Percentiles rank a stretch among this genome's conserved stretches.
Conservation (phyloP, 2,329 filamentous ascomycete species). For the Colletotrichum sp. region DNA sequence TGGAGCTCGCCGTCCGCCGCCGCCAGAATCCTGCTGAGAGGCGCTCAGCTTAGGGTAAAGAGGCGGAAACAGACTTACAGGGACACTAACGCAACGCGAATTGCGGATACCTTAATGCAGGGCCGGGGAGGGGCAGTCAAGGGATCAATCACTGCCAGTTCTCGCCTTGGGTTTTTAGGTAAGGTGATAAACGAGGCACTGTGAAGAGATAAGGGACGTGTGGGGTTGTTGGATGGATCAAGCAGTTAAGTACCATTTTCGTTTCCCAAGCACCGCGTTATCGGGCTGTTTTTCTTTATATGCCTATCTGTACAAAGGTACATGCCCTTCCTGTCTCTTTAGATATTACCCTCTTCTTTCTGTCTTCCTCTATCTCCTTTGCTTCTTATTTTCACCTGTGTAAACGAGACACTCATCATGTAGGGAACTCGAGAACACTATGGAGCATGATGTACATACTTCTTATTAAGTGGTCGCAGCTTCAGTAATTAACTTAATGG, state of each 20-base stretch:
- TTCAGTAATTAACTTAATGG: not conserved
- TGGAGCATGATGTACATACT: not conserved
- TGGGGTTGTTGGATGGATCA: not conserved
- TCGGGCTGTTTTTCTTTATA: not conserved
- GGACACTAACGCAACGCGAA: not conserved
- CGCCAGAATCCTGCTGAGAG: not conserved
- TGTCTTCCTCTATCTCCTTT: not conserved
- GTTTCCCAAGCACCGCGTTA: not conserved
- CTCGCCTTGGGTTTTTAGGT: not conserved
- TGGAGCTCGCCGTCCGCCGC: constrained; percentile 17
- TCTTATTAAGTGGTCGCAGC: not conserved
- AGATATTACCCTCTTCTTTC: not conserved
- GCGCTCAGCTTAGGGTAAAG: not conserved
- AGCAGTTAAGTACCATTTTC: not conserved
- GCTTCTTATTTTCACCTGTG: not conserved
- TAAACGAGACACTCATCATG: not conserved
- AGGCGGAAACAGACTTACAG: not conserved
- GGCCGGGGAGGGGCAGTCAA: not conserved
- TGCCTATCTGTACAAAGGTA: not conserved
- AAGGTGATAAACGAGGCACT: not conserved
- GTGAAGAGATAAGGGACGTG: constrained; percentile 3
- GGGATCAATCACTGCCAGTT: not conserved
- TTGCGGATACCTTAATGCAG: not conserved
- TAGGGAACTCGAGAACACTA: not conserved
- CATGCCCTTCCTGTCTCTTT: not conserved